Evolutionary conservation across 1,139 yeast genomes (phyloP).

Genomic region (Geotrichum aggregatum): DNA sequence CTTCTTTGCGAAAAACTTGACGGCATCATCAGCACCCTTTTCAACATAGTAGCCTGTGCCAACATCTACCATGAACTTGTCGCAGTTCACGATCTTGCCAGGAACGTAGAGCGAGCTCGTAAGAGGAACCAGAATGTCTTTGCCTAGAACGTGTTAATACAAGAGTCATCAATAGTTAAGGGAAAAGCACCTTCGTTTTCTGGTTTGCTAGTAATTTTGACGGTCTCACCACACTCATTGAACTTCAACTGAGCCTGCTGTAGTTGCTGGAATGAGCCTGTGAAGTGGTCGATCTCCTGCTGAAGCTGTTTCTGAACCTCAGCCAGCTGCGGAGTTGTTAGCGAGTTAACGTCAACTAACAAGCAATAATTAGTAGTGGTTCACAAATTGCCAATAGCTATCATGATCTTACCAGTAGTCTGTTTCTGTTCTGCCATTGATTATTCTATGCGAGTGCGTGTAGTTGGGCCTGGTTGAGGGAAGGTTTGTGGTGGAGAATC

Average conservation of each 20-base stretch:
- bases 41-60: slow-evolving; percentile 96
- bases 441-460: too few species aligned
- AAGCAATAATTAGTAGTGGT: not conserved
- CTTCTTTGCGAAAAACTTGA: slow-evolving; percentile 68
- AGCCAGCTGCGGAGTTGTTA: slow-evolving; percentile 77
- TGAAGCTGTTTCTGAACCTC: slow-evolving; percentile 83
- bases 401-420: slow-evolving; percentile 10
- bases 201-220: slow-evolving; percentile 52
- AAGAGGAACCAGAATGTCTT: slow-evolving; percentile 73
- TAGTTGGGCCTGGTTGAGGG: not conserved
- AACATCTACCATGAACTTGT: slow-evolving; percentile 72
- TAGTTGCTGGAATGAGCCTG: slow-evolving; percentile 78
- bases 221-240: slow-evolving; percentile 71
- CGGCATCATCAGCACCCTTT: slow-evolving; percentile 64
- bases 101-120: slow-evolving; percentile 88
- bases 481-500: slow-evolving; percentile 3
- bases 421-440: slow-evolving; percentile 16
- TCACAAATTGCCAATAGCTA: not conserved
- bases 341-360: slow-evolving; percentile 56
- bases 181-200: slow-evolving; percentile 40
- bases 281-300: slow-evolving; percentile 78
- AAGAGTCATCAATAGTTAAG: not conserved
- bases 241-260: slow-evolving; percentile 80
- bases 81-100: slow-evolving; percentile 52
- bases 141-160: slow-evolving; percentile 28